Evolutionary conservation across 2,329 filamentous ascomycete genomes (phyloP).

Genomic region (Orbilia ellipsospora): DNA sequence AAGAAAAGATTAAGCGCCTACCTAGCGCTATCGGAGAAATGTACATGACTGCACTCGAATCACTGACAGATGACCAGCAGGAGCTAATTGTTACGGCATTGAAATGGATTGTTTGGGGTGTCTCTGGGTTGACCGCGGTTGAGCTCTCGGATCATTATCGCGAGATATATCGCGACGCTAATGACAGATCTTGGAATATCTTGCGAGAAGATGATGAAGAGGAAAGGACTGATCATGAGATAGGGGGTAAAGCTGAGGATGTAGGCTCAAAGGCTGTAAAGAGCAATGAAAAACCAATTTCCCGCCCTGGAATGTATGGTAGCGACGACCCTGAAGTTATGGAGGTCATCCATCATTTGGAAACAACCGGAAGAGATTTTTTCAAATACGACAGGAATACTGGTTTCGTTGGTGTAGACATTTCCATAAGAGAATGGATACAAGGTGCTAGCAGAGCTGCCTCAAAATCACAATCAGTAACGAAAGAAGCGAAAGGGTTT

Average conservation of each 20-base stretch:
- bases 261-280: background rate
- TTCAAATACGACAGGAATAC: slow-evolving; percentile 38
- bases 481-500: slow-evolving; percentile 29
- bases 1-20: slow-evolving; percentile 17
- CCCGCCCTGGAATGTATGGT: no score
- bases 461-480: slow-evolving; percentile 3
- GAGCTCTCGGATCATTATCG: slow-evolving; percentile 44
- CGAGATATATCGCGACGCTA: slow-evolving; percentile 6
- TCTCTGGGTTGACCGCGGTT: slow-evolving; percentile 14
- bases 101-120: slow-evolving; percentile 42
- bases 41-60: slow-evolving; percentile 30
- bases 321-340: slow-evolving; percentile 37
- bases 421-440: slow-evolving; percentile 50
- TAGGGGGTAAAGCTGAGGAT: background rate
- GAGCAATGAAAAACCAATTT: no score
- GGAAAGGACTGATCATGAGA: background rate
- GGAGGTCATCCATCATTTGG: slow-evolving; percentile 42
- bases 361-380: slow-evolving; percentile 45
- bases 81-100: slow-evolving; percentile 27
- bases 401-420: slow-evolving; percentile 36
- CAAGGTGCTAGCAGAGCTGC: slow-evolving; percentile 15
- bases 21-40: slow-evolving; percentile 40
- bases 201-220: background rate
- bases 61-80: slow-evolving; percentile 34
- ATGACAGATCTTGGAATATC: background rate